Percentiles rank a stretch among this genome's conserved stretches.
Conservation (phyloP, 495 filamentous ascomycete genomes). For the Talaromyces stipitatus region DNA sequence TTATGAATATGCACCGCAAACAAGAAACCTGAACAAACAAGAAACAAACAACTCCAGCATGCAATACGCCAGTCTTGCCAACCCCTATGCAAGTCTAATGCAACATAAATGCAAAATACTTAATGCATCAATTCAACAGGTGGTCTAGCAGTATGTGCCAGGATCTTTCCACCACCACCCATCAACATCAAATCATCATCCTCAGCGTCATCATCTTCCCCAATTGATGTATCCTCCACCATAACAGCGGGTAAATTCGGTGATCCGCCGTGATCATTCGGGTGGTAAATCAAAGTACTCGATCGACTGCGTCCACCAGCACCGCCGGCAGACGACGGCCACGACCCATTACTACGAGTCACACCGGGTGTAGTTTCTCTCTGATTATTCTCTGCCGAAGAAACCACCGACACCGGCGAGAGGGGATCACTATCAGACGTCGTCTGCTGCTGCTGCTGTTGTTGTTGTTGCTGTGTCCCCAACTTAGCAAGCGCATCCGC, state of each 20-base stretch:
- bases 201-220: slow-evolving; percentile 32
- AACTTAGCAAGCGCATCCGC: slow-evolving; percentile 70
- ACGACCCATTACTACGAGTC: slow-evolving; percentile 27
- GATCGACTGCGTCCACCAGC: slow-evolving; percentile 49
- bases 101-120: background rate
- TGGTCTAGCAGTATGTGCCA: slow-evolving; percentile 72
- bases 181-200: slow-evolving; percentile 28
- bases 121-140: slow-evolving; percentile 83
- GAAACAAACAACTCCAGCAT: background rate
- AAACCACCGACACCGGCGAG: slow-evolving; percentile 23
- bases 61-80: background rate
- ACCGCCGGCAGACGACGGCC: slow-evolving; percentile 20
- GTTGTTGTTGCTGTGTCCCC: slow-evolving; percentile 30
- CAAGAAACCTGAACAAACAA: background rate
- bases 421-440: slow-evolving; percentile 18
- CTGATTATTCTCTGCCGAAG: slow-evolving; percentile 23
- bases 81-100: background rate
- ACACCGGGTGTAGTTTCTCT: background rate
- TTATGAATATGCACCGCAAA: background rate
- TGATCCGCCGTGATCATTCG: slow-evolving; percentile 64
- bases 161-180: slow-evolving; percentile 46
- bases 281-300: slow-evolving; percentile 68
- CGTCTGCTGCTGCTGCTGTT: slow-evolving; percentile 10
- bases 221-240: slow-evolving; percentile 79
- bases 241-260: slow-evolving; percentile 80